Evolutionary conservation across 148 eudicot species (phyloP).

Genomic region (Suaeda aralocaspica): DNA sequence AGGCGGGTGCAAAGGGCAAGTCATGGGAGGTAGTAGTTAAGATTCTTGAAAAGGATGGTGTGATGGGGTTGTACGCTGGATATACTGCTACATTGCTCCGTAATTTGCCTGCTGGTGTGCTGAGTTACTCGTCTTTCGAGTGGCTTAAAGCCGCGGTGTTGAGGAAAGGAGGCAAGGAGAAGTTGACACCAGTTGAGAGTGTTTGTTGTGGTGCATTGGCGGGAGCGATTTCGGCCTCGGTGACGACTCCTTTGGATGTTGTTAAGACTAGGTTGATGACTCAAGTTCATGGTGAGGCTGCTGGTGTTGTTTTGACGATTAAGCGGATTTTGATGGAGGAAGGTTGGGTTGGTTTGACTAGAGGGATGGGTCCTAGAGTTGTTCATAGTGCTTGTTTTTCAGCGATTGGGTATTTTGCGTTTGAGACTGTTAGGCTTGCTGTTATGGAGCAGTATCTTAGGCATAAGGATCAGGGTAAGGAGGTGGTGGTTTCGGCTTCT

Average conservation of each 20-base stretch:
- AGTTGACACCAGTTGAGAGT: slow-evolving; percentile 71
- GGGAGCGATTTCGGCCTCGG: slow-evolving; percentile 79
- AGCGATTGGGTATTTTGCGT: slow-evolving; percentile 85
- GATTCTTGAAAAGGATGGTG: slow-evolving; percentile 72
- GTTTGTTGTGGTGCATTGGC: slow-evolving; percentile 90
- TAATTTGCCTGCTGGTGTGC: slow-evolving; percentile 88
- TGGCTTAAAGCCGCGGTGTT: slow-evolving; percentile 77
- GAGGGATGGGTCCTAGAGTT: slow-evolving; percentile 95
- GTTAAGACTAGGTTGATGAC: slow-evolving; percentile 96
- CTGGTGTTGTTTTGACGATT: slow-evolving; percentile 54
- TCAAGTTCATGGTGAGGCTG: slow-evolving; percentile 49
- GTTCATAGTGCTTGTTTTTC: slow-evolving; percentile 92
- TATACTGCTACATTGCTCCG: slow-evolving; percentile 85
- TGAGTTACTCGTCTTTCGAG: slow-evolving; percentile 93
- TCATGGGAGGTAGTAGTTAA: slow-evolving; percentile 76
- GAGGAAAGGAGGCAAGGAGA: slow-evolving; percentile 31
- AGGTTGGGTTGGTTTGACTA: slow-evolving; percentile 79
- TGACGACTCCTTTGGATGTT: slow-evolving; percentile 89
- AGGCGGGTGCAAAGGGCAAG: slow-evolving; percentile 85
- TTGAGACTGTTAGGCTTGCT: slow-evolving; percentile 83
- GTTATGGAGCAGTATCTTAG: slow-evolving; percentile 65
- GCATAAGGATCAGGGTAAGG: slow-evolving; percentile 43
- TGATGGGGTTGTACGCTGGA: slow-evolving; percentile 81
- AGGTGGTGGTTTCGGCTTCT: slow-evolving; percentile 17
- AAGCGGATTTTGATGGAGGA: slow-evolving; percentile 74